Base-by-base conservation (phyloP, 208 protist species). In the Leishmania martiniquensis region DNA sequence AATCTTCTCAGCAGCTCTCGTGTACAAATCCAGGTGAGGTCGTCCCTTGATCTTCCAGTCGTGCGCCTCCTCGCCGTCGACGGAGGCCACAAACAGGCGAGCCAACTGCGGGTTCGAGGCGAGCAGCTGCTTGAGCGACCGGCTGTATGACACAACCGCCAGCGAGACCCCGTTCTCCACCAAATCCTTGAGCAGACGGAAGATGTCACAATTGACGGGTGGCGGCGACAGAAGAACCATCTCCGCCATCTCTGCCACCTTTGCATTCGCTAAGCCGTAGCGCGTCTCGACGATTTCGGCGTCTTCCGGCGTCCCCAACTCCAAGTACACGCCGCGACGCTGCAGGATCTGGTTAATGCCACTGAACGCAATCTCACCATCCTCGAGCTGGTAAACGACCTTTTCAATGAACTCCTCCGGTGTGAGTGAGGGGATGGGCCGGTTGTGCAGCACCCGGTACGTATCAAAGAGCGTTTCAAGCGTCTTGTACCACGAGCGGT, bases 261-360 rank as follows among this genome's bases (percentile, higher is more conserved):
- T 98, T 34, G 92, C 91, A 77, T 98, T 98, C 22, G 92, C 94
- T 29, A 98, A 82, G 12, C 94, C 94, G 80, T 96, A 95, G 32
- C 91, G 90, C 37, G 94, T 98, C 84, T 97, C 92, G 0, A 98
- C 93, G 76, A 98, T 96, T 69, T 98, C 92, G 6, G 93, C 93
- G 71, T 98, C 94, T 65, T 95, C 88, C 5, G 93, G 90, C 15
- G 91, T 90, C 59, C 94, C 94, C 17, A 98, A 85, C 62, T 94
- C 92, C 17, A 97, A 78, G 70, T 92, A 80, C 55, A 98, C 90
- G 49, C 85, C 87, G 70, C 94, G 88, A 39, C 80, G 69, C 34
- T 88, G 83, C 44, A 98, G 77, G 42, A 98, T 91, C 54, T 95
- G 92, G 65, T 95, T 85, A 75, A 98, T 93, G 65, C 94, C 94